Conservation (phyloP, 371 early-diverging fungal species). For the Phascolomyces articulosus region DNA sequence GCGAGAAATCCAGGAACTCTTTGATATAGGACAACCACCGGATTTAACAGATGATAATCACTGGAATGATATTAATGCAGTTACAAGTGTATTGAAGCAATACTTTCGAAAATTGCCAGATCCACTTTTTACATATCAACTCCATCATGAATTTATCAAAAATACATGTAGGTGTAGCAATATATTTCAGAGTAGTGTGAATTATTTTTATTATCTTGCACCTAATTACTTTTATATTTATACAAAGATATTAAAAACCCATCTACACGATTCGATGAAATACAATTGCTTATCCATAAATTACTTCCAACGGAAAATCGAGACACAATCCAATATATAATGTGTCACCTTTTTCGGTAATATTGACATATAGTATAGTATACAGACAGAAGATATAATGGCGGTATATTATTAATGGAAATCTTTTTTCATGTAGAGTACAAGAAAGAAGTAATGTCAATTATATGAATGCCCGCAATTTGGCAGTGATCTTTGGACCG, state of each 20-base stretch:
- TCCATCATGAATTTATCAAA: conserved; percentile 72
- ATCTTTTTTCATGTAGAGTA: conserved; percentile 36
- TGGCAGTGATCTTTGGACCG: conserved; percentile 89
- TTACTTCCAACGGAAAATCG: conserved; percentile 19
- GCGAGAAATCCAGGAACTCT: conserved; percentile 50
- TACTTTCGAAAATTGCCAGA: conserved; percentile 87
- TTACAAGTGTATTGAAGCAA: conserved; percentile 89
- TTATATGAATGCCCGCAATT: conserved; percentile 78
- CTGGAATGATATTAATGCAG: conserved; percentile 59
- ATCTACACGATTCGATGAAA: background rate
- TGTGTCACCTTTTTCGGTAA: conserved; percentile 22
- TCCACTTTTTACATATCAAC: conserved; percentile 80
- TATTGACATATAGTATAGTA: background rate
- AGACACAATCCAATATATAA: conserved; percentile 16
- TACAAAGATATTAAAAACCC: background rate
- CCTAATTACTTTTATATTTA: background rate
- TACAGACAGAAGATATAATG: no score
- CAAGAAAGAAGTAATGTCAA: conserved; percentile 55
- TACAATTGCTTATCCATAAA: background rate
- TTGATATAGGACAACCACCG: conserved; percentile 40
- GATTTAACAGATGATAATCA: conserved; percentile 43
- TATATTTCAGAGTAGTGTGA: no score
- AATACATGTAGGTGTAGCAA: conserved; percentile 36
- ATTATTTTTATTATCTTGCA: no score
- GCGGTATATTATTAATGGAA: background rate